A percentile compares a stretch with the other conserved stretches of the same genome.
Evolutionary conservation across 768 basidiomycete species (phyloP).

Genomic region (Suillus americanus): DNA sequence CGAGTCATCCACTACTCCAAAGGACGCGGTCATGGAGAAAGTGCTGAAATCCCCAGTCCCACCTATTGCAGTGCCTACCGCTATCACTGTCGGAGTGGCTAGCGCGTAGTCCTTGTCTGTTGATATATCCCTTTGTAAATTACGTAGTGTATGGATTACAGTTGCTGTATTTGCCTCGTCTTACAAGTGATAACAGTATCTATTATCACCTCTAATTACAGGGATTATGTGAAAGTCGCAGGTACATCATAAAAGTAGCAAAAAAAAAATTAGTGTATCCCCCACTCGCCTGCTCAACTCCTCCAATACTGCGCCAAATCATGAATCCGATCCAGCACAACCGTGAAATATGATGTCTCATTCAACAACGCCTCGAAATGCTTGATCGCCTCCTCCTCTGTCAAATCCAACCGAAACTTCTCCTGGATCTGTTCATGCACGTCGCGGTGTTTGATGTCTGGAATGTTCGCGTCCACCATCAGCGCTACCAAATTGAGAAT

Average conservation of each 20-base stretch:
- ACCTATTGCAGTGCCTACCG: slow-evolving; percentile 17
- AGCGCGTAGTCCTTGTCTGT: neutral
- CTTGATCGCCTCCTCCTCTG: slow-evolving; percentile 96
- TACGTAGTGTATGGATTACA: neutral
- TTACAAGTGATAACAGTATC: no score
- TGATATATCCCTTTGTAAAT: neutral
- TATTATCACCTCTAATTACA: no score
- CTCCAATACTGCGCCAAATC: slow-evolving; percentile 89
- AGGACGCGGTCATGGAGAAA: slow-evolving; percentile 7
- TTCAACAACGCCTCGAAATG: slow-evolving; percentile 93
- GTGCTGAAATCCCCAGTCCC: slow-evolving; percentile 6
- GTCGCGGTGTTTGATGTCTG: slow-evolving; percentile 91
- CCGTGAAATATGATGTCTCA: slow-evolving; percentile 92
- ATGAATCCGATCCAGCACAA: slow-evolving; percentile 92
- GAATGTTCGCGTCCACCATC: slow-evolving; percentile 98
- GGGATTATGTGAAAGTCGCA: no score
- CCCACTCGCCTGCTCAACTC: slow-evolving; percentile 41
- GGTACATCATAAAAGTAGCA: no score
- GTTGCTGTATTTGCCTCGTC: no score
- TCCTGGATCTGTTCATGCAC: slow-evolving; percentile 91
- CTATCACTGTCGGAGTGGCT: slow-evolving; percentile 13
- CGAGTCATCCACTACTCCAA: slow-evolving; percentile 23
- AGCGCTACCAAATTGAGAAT: slow-evolving; percentile 94
- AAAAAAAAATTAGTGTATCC: neutral
- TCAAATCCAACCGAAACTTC: slow-evolving; percentile 92